Conservation (phyloP, 768 basidiomycete species). For the Steccherinum ochraceum region DNA sequence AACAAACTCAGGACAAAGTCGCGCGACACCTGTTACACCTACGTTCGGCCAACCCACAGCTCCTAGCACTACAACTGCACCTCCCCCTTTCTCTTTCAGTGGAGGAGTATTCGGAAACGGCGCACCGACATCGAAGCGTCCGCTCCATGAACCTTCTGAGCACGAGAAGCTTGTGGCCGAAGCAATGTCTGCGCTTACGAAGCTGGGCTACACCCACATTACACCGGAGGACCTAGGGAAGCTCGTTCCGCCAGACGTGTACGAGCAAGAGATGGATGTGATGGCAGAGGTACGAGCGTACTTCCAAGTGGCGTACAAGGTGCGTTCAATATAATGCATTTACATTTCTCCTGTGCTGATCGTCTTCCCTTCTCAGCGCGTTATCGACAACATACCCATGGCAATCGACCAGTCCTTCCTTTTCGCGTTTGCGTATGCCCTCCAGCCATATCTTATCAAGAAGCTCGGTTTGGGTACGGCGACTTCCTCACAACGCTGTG, state of each 20-base stretch:
- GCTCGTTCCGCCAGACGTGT: constrained; percentile 28
- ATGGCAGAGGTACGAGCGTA: constrained; percentile 70
- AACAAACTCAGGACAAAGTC: no score
- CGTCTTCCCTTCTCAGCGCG: constrained; percentile 5
- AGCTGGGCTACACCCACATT: background rate
- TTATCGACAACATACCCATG: constrained; percentile 12
- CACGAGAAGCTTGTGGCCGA: background rate
- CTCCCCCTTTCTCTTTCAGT: background rate
- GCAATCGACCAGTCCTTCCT: constrained; percentile 26
- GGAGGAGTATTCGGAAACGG: no score
- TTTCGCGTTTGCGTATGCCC: constrained; percentile 21
- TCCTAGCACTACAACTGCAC: background rate
- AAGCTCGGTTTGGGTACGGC: constrained; percentile 28
- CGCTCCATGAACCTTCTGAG: background rate
- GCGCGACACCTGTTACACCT: background rate
- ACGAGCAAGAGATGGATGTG: constrained; percentile 48
- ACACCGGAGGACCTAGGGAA: constrained; percentile 7
- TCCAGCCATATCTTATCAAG: constrained; percentile 29
- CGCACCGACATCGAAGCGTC: background rate
- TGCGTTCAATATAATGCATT: background rate
- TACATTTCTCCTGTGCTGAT: background rate
- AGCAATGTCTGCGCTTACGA: background rate
- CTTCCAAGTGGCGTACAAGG: constrained; percentile 49
- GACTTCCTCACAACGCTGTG: constrained; percentile 29
- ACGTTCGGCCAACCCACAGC: background rate